Evolutionary conservation across 305 asterid genomes (phyloP), one percentile per base, ranked within the genome.

Genomic region (Andrographis paniculata): DNA sequence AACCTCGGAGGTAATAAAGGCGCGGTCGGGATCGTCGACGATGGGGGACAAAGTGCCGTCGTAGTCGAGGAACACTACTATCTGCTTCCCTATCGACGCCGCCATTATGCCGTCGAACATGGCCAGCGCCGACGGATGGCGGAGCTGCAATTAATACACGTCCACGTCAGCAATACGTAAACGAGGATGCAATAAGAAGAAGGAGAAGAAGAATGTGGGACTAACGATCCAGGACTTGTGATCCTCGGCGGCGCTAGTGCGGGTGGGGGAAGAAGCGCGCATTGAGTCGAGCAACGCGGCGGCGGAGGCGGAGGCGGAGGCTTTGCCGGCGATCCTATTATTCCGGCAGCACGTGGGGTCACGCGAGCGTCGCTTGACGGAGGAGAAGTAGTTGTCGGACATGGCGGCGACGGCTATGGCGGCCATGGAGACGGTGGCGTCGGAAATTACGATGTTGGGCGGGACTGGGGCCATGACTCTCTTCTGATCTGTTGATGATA

Each of bases 21-120:
- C 96, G 20, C 65, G 59, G 9, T 87, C 94, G 1, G 96, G 96
- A 41, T 87, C 87, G 20, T 74, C 81, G 2, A 87, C 96, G 23
- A 83, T 87, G 35, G 96, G 94, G 14, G 96, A 87, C 23, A 87
- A 73, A 16, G 96, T 83, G 21, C 94, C 96, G 42, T 87, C 96
- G 21, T 87, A 87, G 57, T 87, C 96, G 22, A 87, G 44, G 53
- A 87, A 87, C 48, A 87, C 83, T 4, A 76, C 83, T 0, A 87
- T 71, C 41, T 87, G 76, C 55, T 87, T 87, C 50, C 93, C 94
- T 17, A 61, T 72, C 0, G 81, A 75, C n/a, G 69, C 67, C 5
- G 15, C 18, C 68, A 68, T 60, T 17, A 83, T 78, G 36, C 74
- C 79, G 18, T 74, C 83, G 31, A 87, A 80, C 87, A 63, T 72